Base-by-base conservation (phyloP, 257 asterid genomes). In the Datura wrightii region DNA sequence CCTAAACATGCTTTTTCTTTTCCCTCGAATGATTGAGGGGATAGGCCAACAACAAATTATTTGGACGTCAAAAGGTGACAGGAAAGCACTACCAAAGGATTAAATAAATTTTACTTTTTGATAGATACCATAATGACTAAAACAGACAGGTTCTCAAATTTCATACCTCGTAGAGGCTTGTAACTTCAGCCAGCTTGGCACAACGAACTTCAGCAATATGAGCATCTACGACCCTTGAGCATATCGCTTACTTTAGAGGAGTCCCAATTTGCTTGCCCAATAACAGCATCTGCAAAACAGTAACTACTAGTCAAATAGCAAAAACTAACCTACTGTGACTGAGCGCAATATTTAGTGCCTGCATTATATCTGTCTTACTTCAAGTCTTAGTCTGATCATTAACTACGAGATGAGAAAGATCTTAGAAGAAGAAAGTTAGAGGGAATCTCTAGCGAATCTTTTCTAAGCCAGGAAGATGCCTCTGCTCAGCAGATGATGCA, bases 201-300 rank as follows among this genome's bases (percentile, higher is more conserved):
- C 85, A 83, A 84, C 96, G 91, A 86, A 94, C 97, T 69, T 92
- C 69, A 54, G 89, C 90, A 84, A 90, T 79, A 87, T 96, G 97
- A 56, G 91, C 95, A 88, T 94, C 97, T 88, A 96, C 91, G 83
- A 60, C 98, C 97, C 52, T 74, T 87, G 85, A 96, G 91, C 88
- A 94, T 96, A 84, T 93, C 97, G 87, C 98, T 92, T 86, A 92
- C 92, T 90, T 91, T 93, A 59, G 97, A 91, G 39, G 97, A 83
- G 87, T 96, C 97, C 98, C 98, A 96, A 52, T 91, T 90, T 52
- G 98, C 98, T 88, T 90, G 98, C 65, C 86, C 92, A 85, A 96
- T 89, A 52, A 88, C 87, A 65, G 90, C 97, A 83, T 94, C 99
- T 95, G 83, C 80, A 78, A 52, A 56, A 44, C 42, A 24, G 41